Base-by-base conservation (phyloP, 2,329 filamentous ascomycete species). In the Clonostachys byssicola region DNA sequence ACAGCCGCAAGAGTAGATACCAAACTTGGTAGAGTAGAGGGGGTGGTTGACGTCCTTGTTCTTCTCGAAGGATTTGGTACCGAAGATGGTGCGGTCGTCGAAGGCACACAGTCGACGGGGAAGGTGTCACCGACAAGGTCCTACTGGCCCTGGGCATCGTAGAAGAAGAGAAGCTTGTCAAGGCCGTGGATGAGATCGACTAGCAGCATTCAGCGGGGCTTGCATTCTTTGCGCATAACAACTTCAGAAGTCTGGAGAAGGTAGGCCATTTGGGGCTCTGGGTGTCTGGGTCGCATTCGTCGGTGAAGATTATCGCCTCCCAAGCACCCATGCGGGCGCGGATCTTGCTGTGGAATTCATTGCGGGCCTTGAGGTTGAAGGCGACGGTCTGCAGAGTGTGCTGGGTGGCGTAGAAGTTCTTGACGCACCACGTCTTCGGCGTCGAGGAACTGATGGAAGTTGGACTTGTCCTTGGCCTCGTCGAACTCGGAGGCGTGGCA, bases 271-370 rank as follows among this genome's bases (percentile, higher is more conserved):
- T 95, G 91, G 30, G 83, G 86, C 52, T 95, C 43, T 80, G 83
- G 42, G 91, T 95, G 71, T 96, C 90, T 2, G 91, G 91, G 71
- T 96, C 91, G 17, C 85, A 91, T 68, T 95, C 88, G 70, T 96
- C 91, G 65, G 95, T 88, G 45, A 95, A 79, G 1, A 87, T 90
- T 71, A 95, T 94, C 17, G 91, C 91, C 65, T 95, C 77, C 91
- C 90, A 95, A 64, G 95, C 77, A 51, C 84, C 86, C 88, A 95
- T 89, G 46, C 75, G 71, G 39, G 59, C 60, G 16, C 87, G 81
- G 2, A 79, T 79, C 51, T 83, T 80, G 53, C 75, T 77, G 65
- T 83, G 54, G 58, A 72, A 72, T 41, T 66, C 65, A 57, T 61
- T 83, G 47, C 91, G 88, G 13, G 87, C 89, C 53, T 84, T 82